Base-by-base conservation (phyloP, 2,329 filamentous ascomycete species). In the Neofusicoccum laricinum region DNA sequence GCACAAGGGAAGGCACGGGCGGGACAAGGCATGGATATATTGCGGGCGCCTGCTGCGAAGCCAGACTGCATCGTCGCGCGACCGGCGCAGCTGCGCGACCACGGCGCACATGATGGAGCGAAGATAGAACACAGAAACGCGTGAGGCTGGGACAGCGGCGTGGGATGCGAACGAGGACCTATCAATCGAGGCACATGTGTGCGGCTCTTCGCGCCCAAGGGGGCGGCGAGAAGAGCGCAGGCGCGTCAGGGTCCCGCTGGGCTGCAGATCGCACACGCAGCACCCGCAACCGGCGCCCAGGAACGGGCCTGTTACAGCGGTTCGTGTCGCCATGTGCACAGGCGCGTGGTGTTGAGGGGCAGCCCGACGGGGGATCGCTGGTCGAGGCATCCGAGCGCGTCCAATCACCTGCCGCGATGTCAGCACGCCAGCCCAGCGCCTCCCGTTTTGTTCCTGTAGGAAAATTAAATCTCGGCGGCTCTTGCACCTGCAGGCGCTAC, bases 291-390 rank as follows among this genome's bases (percentile, higher is more conserved):
- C 55, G 43, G 49, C 66, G 66, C 71, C 68, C 30, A 38, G 61
- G 50, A 48, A 55, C 40, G 48, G 66, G 53, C 75, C 75, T 77
- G 76, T 77, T 69, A 74, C 62, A 65, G 43, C 25, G 63, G 58
- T 65, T 61, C 58, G 57, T 67, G 36, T 62, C 69, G 68, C 69
- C 75, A 69, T 74, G 75, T 77, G 75, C 68, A 51, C 75, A 69
- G 73, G 75, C 76, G 74, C 68, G 45, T 76, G 72, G 73, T 76
- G 74, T 76, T 77, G 74, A 76, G 70, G 69, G 62, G 62, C 41
- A 64, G 43, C 17, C 32, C 36, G 34, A 50, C 34, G 62, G 50
- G 50, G 51, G 41, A 58, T 57, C 48, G 38, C 32, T 36, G 14
- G 10, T 11, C 14, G 7, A 2, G 7, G 30, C 2, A 30, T 12